These are phyloP conservation scores for Aspergillus viridinutans DNA, from an alignment of 2,329 filamentous ascomycete species.

Conservation along the genomic window DNA sequence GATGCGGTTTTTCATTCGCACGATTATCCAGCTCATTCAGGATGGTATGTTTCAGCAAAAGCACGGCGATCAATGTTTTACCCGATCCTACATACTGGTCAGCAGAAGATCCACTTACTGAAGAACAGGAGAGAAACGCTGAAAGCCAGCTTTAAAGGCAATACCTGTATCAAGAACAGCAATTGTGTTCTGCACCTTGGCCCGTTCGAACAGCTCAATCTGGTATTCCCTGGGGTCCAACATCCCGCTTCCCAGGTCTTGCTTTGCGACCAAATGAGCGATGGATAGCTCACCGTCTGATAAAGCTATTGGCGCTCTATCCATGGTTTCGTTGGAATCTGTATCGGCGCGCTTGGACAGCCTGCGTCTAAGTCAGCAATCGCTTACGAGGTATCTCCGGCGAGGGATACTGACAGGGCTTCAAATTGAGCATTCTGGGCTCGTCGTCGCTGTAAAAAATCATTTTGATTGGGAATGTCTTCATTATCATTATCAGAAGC, in stretches of 20 bases:
- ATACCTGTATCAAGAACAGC: conserved; percentile 87
- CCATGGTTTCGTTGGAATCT: conserved; percentile 38
- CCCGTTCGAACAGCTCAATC: conserved; percentile 81
- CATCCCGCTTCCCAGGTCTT: conserved; percentile 58
- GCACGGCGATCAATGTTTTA: conserved; percentile 91
- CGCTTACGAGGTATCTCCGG: not conserved
- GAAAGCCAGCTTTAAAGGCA: not conserved
- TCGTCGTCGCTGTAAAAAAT: conserved; percentile 45
- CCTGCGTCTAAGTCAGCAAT: conserved; percentile 20
- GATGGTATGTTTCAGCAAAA: conserved; percentile 73
- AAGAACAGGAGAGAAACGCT: not conserved
- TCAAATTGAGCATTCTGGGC: conserved; percentile 51
- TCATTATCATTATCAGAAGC: conserved; percentile 30
- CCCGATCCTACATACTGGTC: conserved; percentile 63
- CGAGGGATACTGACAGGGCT: conserved; percentile 33
- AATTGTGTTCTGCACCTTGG: conserved; percentile 80
- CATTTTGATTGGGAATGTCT: conserved; percentile 13
- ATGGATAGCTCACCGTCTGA: conserved; percentile 50
- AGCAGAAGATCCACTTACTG: not conserved
- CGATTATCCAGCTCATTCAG: conserved; percentile 72
- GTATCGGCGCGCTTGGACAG: conserved; percentile 41
- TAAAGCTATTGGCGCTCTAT: conserved; percentile 25
- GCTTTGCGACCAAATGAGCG: conserved; percentile 50
- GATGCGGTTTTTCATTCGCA: conserved; percentile 53
- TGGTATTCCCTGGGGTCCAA: conserved; percentile 84